Evolutionary conservation across 768 basidiomycete species (phyloP).

Genomic region (Phylloporus rhodoxanthus): DNA sequence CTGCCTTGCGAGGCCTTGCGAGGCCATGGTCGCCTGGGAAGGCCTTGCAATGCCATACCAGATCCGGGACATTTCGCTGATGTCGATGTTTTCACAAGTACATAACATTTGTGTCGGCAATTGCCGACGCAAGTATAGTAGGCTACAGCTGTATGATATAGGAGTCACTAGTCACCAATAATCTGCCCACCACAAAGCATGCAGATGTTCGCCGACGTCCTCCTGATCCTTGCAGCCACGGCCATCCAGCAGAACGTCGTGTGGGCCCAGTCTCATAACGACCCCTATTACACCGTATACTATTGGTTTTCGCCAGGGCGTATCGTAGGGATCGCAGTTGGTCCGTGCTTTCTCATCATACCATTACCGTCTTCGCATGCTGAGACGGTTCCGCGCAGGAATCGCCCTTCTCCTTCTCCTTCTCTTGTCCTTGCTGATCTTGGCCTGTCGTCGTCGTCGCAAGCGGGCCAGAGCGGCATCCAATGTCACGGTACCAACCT

Average conservation of each 20-base stretch:
- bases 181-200: background rate
- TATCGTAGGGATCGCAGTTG: constrained; percentile 23
- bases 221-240: constrained; percentile 6
- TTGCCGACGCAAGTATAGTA: background rate
- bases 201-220: background rate
- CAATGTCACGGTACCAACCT: background rate
- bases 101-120: background rate
- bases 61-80: too few species aligned
- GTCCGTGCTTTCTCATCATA: constrained; percentile 10
- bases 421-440: background rate
- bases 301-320: constrained; percentile 24
- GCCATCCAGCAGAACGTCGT: constrained; percentile 2
- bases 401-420: constrained; percentile 7
- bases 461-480: background rate
- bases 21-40: too few species aligned
- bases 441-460: constrained; percentile 6
- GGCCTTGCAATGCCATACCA: too few species aligned
- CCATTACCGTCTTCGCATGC: background rate
- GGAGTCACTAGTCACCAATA: background rate
- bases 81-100: too few species aligned
- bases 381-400: constrained; percentile 9
- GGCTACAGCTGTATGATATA: too few species aligned
- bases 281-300: background rate
- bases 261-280: constrained; percentile 6
- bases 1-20: too few species aligned